These are phyloP conservation scores for Serpula lacrymans DNA, from an alignment of 768 basidiomycete genomes.

Conservation along the genomic window DNA sequence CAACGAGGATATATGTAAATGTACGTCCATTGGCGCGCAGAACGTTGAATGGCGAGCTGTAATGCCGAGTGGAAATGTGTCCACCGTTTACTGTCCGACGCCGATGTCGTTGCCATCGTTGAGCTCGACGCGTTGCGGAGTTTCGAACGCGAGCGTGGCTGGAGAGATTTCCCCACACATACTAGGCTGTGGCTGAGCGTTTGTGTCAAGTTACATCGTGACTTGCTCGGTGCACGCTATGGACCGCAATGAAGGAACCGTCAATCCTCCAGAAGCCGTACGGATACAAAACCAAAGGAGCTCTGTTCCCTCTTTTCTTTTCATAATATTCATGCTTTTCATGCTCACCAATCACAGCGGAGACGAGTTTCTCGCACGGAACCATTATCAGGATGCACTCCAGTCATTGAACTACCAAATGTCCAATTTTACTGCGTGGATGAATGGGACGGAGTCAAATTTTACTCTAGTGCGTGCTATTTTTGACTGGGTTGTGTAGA, in stretches of 20 bases:
- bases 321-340: slow-evolving; percentile 72
- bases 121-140: no score
- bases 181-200: not conserved
- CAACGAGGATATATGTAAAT: slow-evolving; percentile 15
- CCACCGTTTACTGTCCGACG: slow-evolving; percentile 44
- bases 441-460: slow-evolving; percentile 62
- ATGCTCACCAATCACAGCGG: slow-evolving; percentile 74
- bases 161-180: no score
- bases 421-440: slow-evolving; percentile 74
- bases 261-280: slow-evolving; percentile 8
- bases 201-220: not conserved
- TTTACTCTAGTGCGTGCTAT: slow-evolving; percentile 55
- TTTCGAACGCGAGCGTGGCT: slow-evolving; percentile 6
- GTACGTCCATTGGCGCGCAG: slow-evolving; percentile 53
- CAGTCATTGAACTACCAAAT: slow-evolving; percentile 54
- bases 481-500: slow-evolving; percentile 2
- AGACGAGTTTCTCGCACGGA: slow-evolving; percentile 61
- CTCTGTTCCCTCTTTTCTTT: slow-evolving; percentile 69
- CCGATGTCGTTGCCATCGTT: slow-evolving; percentile 16
- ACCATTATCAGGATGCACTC: slow-evolving; percentile 66
- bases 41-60: slow-evolving; percentile 49
- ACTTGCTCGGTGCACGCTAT: slow-evolving; percentile 16
- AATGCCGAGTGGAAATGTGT: slow-evolving; percentile 48
- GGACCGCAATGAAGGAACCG: slow-evolving; percentile 26
- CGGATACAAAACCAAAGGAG: slow-evolving; percentile 43